Conservation (phyloP, 2,329 filamentous ascomycete species). For the Aureobasidium sp. region DNA sequence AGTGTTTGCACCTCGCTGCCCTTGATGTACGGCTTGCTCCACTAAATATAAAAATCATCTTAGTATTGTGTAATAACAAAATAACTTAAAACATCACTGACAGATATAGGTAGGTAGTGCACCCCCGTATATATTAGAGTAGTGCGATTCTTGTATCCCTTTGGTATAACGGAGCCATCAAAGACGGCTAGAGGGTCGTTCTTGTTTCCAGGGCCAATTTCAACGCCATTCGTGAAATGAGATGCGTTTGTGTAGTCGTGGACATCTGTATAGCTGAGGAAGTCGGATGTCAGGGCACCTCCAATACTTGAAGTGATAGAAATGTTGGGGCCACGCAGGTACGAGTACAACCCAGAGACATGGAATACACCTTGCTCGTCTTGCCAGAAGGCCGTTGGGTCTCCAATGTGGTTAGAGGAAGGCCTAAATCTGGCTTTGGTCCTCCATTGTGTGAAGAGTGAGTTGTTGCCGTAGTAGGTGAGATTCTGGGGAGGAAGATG, state of each 20-base stretch:
- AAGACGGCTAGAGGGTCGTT: slow-evolving; percentile 29
- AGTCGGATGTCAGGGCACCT: slow-evolving; percentile 32
- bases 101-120: too few species aligned
- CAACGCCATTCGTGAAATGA: slow-evolving; percentile 1
- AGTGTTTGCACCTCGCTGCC: slow-evolving; percentile 39
- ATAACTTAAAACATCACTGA: too few species aligned
- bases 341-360: not conserved
- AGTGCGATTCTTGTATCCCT: slow-evolving; percentile 34
- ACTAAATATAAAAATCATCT: too few species aligned
- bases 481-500: not conserved
- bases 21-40: slow-evolving; percentile 37
- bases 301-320: slow-evolving; percentile 14
- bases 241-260: slow-evolving; percentile 27
- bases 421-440: slow-evolving; percentile 3
- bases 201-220: not conserved
- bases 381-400: slow-evolving; percentile 7
- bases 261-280: slow-evolving; percentile 35
- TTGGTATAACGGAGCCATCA: slow-evolving; percentile 37
- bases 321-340: not conserved
- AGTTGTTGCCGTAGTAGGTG: not conserved
- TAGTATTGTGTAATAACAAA: too few species aligned
- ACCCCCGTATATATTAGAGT: slow-evolving; percentile 34
- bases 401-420: not conserved
- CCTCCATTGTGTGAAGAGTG: slow-evolving; percentile 5
- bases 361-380: not conserved